Percentiles rank a stretch among this genome's conserved stretches.
Conservation (phyloP, 768 basidiomycete species). For the Trametopsis cervina region DNA sequence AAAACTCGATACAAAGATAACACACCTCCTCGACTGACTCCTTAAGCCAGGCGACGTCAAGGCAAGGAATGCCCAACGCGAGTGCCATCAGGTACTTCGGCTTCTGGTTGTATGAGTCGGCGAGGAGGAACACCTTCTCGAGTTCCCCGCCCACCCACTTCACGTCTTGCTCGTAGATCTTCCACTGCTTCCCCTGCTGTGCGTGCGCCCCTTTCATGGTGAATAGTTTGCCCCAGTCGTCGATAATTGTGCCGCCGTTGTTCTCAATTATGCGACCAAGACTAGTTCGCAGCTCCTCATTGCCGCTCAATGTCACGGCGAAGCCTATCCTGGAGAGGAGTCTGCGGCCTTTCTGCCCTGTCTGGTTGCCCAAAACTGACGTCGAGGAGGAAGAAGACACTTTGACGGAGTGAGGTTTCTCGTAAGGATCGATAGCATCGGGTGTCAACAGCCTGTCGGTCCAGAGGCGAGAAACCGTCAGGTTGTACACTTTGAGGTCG, state of each 20-base stretch:
- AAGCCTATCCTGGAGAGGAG: slow-evolving; percentile 43
- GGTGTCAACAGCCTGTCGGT: slow-evolving; percentile 39
- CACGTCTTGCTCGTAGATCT: slow-evolving; percentile 41
- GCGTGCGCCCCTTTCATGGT: slow-evolving; percentile 45
- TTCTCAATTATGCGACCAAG: slow-evolving; percentile 37
- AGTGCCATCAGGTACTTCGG: slow-evolving; percentile 79
- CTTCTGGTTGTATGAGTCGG: slow-evolving; percentile 61
- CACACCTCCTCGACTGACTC: slow-evolving; percentile 28
- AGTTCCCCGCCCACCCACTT: slow-evolving; percentile 36
- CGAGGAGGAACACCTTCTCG: slow-evolving; percentile 56
- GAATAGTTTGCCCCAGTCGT: slow-evolving; percentile 55
- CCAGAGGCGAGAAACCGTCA: slow-evolving; percentile 47
- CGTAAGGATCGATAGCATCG: slow-evolving; percentile 36
- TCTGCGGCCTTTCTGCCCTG: slow-evolving; percentile 25
- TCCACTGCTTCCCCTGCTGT: slow-evolving; percentile 44
- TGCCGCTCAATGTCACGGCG: slow-evolving; percentile 42
- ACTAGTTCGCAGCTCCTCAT: slow-evolving; percentile 33
- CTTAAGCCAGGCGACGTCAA: slow-evolving; percentile 52
- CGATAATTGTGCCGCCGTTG: slow-evolving; percentile 51
- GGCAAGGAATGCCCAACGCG: slow-evolving; percentile 80
- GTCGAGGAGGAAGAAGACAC: slow-evolving; percentile 43
- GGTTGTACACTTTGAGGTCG: slow-evolving; percentile 44
- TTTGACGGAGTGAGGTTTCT: slow-evolving; percentile 31
- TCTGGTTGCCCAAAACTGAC: slow-evolving; percentile 30
- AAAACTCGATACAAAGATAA: neutral